phyloP scores from a whole-genome alignment of 306 rosid species.

The Cyamopsis tetragonoloba region DNA sequence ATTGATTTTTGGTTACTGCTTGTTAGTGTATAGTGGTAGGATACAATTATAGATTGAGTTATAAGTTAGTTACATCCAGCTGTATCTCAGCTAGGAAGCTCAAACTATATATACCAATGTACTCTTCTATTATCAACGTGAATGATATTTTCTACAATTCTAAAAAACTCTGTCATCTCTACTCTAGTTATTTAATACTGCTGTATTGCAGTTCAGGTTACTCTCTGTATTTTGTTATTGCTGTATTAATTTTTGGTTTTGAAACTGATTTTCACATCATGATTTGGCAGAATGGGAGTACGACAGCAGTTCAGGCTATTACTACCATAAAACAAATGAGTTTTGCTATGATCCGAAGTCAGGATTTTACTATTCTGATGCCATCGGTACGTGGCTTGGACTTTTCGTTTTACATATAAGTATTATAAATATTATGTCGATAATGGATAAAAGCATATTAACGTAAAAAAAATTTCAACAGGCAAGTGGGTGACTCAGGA shows the following conservation, averaged over 20 bases:
- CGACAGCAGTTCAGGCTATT: slow-evolving; percentile 79
- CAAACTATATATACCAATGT: too few species aligned
- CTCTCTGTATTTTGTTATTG: neutral
- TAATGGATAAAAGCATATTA: slow-evolving; percentile 26
- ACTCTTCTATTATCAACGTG: too few species aligned
- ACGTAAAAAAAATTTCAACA: slow-evolving; percentile 43
- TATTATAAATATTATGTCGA: neutral
- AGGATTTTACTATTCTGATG: slow-evolving; percentile 87
- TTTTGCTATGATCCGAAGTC: slow-evolving; percentile 77
- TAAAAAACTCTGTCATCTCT: too few species aligned
- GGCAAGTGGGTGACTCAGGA: slow-evolving; percentile 95
- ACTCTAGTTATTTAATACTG: too few species aligned
- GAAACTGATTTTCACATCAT: slow-evolving; percentile 47
- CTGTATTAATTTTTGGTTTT: slow-evolving; percentile 14
- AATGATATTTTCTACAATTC: too few species aligned
- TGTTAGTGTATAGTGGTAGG: too few species aligned
- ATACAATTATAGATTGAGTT: too few species aligned
- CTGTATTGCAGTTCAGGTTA: too few species aligned
- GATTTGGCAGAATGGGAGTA: slow-evolving; percentile 80
- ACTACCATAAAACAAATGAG: slow-evolving; percentile 76
- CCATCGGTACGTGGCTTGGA: slow-evolving; percentile 53
- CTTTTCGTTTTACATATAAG: neutral
- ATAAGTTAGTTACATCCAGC: too few species aligned
- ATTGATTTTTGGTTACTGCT: too few species aligned
- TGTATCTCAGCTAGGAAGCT: too few species aligned